phyloP scores from a whole-genome alignment of 176 grass and related monocot genomes.

The Musa itinerans region DNA sequence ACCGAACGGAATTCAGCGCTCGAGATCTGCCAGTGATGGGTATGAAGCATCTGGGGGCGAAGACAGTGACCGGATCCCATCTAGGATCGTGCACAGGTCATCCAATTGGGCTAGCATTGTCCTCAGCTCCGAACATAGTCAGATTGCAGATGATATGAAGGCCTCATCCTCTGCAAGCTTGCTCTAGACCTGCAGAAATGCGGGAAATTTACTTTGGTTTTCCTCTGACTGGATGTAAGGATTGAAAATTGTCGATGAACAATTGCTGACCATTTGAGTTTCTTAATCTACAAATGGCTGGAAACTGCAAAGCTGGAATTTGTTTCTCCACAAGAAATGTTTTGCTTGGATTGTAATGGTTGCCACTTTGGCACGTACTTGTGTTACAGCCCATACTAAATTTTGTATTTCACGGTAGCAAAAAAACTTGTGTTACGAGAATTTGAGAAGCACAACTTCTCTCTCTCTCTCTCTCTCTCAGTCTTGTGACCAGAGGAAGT shows the following conservation, averaged over 20 bases:
- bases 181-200: background rate
- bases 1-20: slow-evolving; percentile 46
- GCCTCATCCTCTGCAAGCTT: slow-evolving; percentile 26
- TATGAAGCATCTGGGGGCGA: slow-evolving; percentile 96
- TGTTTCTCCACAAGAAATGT: background rate
- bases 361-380: background rate
- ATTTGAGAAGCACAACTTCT: too few species aligned
- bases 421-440: too few species aligned
- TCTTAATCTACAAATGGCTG: background rate
- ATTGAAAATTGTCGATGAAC: background rate
- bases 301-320: background rate
- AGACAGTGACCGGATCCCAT: slow-evolving; percentile 85
- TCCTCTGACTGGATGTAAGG: background rate
- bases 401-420: too few species aligned
- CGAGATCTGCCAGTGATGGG: slow-evolving; percentile 73
- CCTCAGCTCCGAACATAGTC: slow-evolving; percentile 26
- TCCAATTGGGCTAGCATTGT: slow-evolving; percentile 58
- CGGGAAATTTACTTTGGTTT: background rate
- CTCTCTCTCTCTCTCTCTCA: too few species aligned
- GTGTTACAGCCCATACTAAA: too few species aligned
- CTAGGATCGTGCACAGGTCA: slow-evolving; percentile 83
- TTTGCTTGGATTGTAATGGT: background rate
- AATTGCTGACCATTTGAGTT: background rate
- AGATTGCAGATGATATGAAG: slow-evolving; percentile 19
- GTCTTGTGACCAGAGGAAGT: background rate